phyloP scores from a whole-genome alignment of 179 eudicot genomes.

The Gypsophila paniculata region DNA sequence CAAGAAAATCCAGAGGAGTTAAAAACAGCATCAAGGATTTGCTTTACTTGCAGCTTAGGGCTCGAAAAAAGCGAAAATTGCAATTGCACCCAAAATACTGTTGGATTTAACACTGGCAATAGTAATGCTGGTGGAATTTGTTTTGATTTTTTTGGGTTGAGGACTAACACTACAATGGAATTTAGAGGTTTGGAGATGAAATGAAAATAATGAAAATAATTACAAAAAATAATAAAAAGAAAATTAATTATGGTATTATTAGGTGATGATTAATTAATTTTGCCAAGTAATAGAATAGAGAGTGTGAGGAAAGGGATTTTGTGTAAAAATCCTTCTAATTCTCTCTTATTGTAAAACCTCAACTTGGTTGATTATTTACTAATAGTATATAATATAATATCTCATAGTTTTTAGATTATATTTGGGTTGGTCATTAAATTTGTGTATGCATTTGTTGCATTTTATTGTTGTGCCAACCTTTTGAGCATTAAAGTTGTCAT shows the following conservation, averaged over 20 bases:
- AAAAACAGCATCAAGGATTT: slow-evolving; percentile 40
- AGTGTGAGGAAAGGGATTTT: slow-evolving; percentile 9
- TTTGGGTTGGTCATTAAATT: slow-evolving; percentile 10
- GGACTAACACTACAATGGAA: slow-evolving; percentile 51
- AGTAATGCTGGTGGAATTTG: slow-evolving; percentile 36
- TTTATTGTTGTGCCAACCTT: slow-evolving; percentile 7
- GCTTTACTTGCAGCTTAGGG: slow-evolving; percentile 68
- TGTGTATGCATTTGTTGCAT: slow-evolving; percentile 7
- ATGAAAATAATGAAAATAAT: slow-evolving; percentile 19
- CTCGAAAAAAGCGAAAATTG: slow-evolving; percentile 48
- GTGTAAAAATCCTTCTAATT: slow-evolving; percentile 18
- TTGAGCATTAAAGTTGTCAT: background rate
- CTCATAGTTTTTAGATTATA: slow-evolving; percentile 7
- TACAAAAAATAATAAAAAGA: background rate
- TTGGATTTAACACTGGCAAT: slow-evolving; percentile 24
- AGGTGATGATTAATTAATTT: slow-evolving; percentile 13
- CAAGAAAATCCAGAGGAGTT: slow-evolving; percentile 33
- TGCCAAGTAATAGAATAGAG: slow-evolving; percentile 2
- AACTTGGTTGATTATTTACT: slow-evolving; percentile 15
- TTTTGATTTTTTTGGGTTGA: slow-evolving; percentile 74
- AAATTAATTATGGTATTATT: background rate
- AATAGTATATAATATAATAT: slow-evolving; percentile 5
- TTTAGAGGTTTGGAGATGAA: slow-evolving; percentile 82
- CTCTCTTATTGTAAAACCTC: slow-evolving; percentile 17
- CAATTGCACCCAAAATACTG: slow-evolving; percentile 33